Conservation (phyloP, 2,329 filamentous ascomycete genomes). For the Sarocladiaceae sp. region DNA sequence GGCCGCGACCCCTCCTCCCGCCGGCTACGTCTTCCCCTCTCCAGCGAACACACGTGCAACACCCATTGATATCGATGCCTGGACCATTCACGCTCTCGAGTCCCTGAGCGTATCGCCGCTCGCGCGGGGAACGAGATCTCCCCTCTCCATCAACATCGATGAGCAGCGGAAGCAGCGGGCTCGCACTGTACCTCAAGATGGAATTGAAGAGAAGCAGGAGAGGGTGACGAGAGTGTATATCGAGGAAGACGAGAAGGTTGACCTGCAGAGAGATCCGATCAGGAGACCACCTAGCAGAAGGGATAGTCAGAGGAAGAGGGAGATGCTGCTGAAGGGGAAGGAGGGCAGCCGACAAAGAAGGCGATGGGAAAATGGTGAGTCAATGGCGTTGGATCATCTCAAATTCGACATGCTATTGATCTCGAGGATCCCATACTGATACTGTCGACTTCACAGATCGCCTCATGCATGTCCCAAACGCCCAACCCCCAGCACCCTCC, state of each 20-base stretch:
- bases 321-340: conserved; percentile 78
- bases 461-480: conserved; percentile 80
- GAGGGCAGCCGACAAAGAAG: conserved; percentile 81
- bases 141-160: conserved; percentile 73
- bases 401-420: background rate
- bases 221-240: conserved; percentile 11
- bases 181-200: too few relatives aligned
- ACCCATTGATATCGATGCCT: conserved; percentile 56
- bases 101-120: conserved; percentile 48
- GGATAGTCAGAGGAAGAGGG: conserved; percentile 57
- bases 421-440: background rate
- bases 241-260: conserved; percentile 9
- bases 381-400: background rate
- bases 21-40: conserved; percentile 13
- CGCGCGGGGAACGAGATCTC: conserved; percentile 53
- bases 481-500: conserved; percentile 68
- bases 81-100: conserved; percentile 55
- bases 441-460: conserved; percentile 52
- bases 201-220: conserved; percentile 1
- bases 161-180: conserved; percentile 29
- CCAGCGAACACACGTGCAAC: conserved; percentile 18
- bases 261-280: background rate
- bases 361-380: conserved; percentile 88
- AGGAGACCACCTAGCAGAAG: conserved; percentile 35
- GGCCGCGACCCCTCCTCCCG: conserved; percentile 14